Base-by-base conservation (phyloP, 164 flowering plant species). In the Vitis rotundifolia region DNA sequence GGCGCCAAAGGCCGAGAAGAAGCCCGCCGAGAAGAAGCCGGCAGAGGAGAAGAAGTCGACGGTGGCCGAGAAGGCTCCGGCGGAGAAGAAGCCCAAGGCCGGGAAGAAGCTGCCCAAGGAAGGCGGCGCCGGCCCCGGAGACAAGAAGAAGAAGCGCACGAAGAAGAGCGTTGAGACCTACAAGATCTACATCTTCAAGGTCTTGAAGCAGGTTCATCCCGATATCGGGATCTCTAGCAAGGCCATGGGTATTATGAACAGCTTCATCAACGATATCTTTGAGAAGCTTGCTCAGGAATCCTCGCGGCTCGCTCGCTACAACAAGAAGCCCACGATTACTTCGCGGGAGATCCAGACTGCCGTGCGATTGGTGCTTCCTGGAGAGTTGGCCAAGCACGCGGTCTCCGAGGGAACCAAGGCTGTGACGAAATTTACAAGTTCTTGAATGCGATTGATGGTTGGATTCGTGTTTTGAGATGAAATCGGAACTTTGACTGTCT, bases 341-440 rank as follows among this genome's bases (percentile, higher is more conserved):
- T 76, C 79, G 1, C 56, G 73, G 66, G 79, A 76, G 76, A 76
- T 76, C 67, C 79, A 76, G 67, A 76, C 79, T 16, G 75, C 79
- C 5, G 76, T 76, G 9, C 62, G 76, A 2, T 66, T 73, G 8
- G 76, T 72, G 15, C 70, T 76, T 49, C 79, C 79, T 49, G 76
- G 79, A 0, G 79, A 73, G 31, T 19, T 76, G 26, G 76, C 79
- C 18, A 76, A 76, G 73, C 79, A 76, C 31, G 76, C 79, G 18
- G 76, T 71, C 31, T 76, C 78, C 22, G 75, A 76, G 63, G 75
- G 78, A 3, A 76, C 78, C 13, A 76, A 76, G 79, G 76, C 77
- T 10, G 77, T 77, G 15, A 77, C 74, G 12, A 77, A 77, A 14
- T 70, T 67, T 67, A 76, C 76, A 15, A 76, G 76, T 53, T 58